Evolutionary conservation across 257 asterid species (phyloP).

Genomic region (Gentiana straminea): DNA sequence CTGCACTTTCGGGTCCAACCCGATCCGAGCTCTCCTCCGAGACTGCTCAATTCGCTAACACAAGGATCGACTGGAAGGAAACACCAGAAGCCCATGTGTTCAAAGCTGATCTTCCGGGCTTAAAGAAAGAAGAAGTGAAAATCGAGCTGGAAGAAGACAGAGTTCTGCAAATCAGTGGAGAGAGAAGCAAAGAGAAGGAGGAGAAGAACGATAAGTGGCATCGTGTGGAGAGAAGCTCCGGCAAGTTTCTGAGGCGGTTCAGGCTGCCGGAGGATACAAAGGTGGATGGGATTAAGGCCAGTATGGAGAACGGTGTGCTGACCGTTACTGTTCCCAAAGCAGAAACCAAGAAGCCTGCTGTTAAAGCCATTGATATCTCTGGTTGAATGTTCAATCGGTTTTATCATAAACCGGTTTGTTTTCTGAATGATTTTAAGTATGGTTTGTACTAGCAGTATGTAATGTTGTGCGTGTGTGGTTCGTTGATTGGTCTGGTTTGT

Average conservation of each 20-base stretch:
- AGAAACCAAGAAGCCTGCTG: slow-evolving; percentile 3
- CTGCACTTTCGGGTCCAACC: neutral
- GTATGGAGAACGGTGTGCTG: slow-evolving; percentile 8
- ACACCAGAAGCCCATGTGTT: slow-evolving; percentile 12
- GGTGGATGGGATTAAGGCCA: neutral
- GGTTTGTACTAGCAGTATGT: no score
- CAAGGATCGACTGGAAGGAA: slow-evolving; percentile 11
- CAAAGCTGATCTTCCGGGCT: slow-evolving; percentile 12
- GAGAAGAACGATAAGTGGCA: slow-evolving; percentile 13
- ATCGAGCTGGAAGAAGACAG: slow-evolving; percentile 10
- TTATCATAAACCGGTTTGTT: no score
- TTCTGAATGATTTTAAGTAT: no score
- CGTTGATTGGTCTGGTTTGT: no score
- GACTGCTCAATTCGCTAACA: neutral
- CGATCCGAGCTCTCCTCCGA: neutral
- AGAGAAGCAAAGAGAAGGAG: slow-evolving; percentile 10
- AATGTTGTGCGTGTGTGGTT: no score
- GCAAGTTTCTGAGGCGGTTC: slow-evolving; percentile 3
- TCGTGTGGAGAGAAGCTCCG: slow-evolving; percentile 4
- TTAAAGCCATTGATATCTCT: slow-evolving; percentile 9
- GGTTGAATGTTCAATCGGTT: neutral
- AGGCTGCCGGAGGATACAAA: slow-evolving; percentile 8
- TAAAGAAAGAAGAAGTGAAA: slow-evolving; percentile 12
- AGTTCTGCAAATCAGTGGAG: slow-evolving; percentile 9
- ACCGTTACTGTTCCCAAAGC: slow-evolving; percentile 6